phyloP scores from a whole-genome alignment of 179 eudicot genomes.

The Amaranthus tricolor region DNA sequence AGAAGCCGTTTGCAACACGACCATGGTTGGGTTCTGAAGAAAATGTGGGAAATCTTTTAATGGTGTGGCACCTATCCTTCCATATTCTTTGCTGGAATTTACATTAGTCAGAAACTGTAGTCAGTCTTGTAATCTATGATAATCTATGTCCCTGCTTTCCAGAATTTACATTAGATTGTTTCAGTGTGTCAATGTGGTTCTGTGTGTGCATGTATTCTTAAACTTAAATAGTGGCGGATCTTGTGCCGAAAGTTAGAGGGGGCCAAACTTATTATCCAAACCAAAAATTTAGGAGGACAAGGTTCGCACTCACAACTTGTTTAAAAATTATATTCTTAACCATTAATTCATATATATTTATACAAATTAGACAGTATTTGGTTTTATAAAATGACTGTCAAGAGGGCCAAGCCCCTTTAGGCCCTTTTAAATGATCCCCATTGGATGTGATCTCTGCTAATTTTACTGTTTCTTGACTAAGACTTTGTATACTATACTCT shows the following conservation, averaged over 20 bases:
- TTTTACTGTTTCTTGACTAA: neutral
- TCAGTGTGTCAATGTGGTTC: neutral
- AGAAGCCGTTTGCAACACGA: slow-evolving; percentile 60
- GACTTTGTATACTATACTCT: neutral
- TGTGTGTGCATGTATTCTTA: neutral
- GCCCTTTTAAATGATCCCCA: too few species aligned
- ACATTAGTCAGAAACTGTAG: neutral
- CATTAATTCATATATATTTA: too few species aligned
- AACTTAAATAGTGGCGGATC: too few species aligned
- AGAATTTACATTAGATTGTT: neutral
- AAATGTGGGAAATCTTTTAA: slow-evolving; percentile 78
- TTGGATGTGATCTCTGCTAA: neutral
- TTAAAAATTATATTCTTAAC: too few species aligned
- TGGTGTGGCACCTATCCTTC: slow-evolving; percentile 51
- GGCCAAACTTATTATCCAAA: too few species aligned
- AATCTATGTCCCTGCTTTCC: neutral
- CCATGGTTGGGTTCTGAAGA: slow-evolving; percentile 87
- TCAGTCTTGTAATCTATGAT: neutral
- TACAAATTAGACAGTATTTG: too few species aligned
- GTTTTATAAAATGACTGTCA: too few species aligned
- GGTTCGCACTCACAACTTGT: too few species aligned
- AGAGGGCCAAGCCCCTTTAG: too few species aligned
- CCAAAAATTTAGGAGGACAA: too few species aligned
- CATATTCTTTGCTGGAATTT: neutral
- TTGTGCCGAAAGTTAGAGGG: too few species aligned